Percentiles rank a stretch among this genome's conserved stretches.
Conservation (phyloP, 306 rosid species). For the Cucurbita maxima region DNA sequence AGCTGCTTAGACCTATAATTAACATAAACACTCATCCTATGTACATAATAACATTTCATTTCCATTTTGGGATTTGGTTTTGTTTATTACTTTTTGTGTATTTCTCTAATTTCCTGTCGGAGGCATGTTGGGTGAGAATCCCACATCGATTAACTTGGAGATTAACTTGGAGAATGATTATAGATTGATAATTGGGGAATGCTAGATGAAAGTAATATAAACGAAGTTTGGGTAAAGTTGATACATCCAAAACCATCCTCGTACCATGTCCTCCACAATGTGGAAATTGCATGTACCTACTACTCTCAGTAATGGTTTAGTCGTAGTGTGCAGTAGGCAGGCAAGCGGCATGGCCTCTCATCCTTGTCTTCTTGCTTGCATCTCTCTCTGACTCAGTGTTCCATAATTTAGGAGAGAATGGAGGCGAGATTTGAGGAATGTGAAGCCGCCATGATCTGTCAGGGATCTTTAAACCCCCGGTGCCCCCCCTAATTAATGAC, state of each 20-base stretch:
- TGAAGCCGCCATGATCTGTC: slow-evolving; percentile 52
- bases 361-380: not conserved
- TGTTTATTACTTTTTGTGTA: not conserved
- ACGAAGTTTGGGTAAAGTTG: too few species aligned
- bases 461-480: slow-evolving; percentile 13
- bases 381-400: not conserved
- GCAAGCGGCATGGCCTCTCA: not conserved
- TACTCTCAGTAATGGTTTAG: not conserved
- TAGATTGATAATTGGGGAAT: accelerated
- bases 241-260: not conserved
- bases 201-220: too few species aligned
- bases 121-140: too few species aligned
- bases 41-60: not conserved
- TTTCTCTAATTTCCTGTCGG: not conserved
- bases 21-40: not conserved
- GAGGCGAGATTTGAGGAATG: slow-evolving; percentile 76
- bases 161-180: too few species aligned
- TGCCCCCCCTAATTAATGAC: not conserved
- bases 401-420: slow-evolving; percentile 46
- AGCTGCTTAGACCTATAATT: not conserved
- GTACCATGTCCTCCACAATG: not conserved
- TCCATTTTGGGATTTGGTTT: not conserved
- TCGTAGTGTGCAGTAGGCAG: not conserved
- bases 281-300: not conserved
- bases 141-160: too few species aligned